Conservation (phyloP, 306 rosid genomes). For the Acacia acuminata region DNA sequence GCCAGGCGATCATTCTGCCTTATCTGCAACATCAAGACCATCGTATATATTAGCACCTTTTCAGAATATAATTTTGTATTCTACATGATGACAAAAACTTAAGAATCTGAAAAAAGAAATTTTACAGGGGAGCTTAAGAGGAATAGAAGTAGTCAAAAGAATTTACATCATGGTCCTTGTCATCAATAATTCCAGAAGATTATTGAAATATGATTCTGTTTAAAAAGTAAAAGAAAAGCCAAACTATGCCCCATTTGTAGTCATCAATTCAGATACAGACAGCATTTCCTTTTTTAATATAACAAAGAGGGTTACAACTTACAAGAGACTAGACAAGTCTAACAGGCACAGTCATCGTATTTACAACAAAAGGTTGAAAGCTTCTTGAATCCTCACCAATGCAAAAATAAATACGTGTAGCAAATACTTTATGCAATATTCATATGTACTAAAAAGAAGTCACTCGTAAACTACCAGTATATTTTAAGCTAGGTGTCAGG, state of each 20-base stretch:
- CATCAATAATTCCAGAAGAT: conserved; percentile 28
- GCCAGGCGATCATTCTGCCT: conserved; percentile 97
- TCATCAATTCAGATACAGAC: conserved; percentile 10
- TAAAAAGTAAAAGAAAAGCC: background rate
- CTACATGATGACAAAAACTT: background rate
- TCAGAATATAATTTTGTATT: conserved; percentile 3
- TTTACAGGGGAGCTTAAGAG: conserved; percentile 3
- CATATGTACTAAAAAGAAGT: background rate
- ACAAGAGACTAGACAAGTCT: background rate
- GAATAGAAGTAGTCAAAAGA: conserved; percentile 19
- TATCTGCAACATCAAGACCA: conserved; percentile 61
- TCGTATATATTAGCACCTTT: conserved; percentile 21
- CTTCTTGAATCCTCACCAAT: conserved; percentile 3
- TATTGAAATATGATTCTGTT: background rate
- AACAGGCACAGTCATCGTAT: conserved; percentile 20
- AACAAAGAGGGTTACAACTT: background rate
- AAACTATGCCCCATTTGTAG: background rate
- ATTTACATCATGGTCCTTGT: conserved; percentile 16
- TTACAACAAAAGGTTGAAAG: conserved; percentile 23
- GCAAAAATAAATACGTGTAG: background rate
- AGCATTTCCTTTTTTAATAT: background rate
- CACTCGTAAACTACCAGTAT: background rate
- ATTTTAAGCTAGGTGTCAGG: conserved; percentile 9
- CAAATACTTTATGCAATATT: conserved; percentile 1
- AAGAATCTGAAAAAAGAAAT: conserved; percentile 15